Percentiles rank a stretch among this genome's conserved stretches.
Conservation (phyloP, 768 basidiomycete genomes). For the Gyrodon lividus region DNA sequence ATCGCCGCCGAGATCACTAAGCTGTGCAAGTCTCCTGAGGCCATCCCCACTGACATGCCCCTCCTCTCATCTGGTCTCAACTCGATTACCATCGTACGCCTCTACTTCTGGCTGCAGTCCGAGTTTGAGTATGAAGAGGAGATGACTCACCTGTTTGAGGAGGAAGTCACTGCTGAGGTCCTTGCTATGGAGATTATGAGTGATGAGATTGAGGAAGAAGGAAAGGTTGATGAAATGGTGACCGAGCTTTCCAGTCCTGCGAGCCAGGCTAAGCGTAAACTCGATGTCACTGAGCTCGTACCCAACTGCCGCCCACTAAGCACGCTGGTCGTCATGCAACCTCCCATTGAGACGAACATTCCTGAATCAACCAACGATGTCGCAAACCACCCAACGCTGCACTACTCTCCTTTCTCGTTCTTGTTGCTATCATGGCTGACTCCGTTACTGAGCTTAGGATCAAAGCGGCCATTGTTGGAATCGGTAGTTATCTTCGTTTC, state of each 20-base stretch:
- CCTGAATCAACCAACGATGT: slow-evolving; percentile 8
- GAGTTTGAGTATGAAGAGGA: slow-evolving; percentile 31
- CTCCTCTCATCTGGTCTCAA: slow-evolving; percentile 35
- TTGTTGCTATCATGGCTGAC: slow-evolving; percentile 21
- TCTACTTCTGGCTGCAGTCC: slow-evolving; percentile 36
- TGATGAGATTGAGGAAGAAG: slow-evolving; percentile 14
- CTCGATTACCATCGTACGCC: slow-evolving; percentile 29
- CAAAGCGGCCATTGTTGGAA: slow-evolving; percentile 15
- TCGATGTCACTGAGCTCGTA: not conserved
- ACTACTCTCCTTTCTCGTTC: slow-evolving; percentile 8
- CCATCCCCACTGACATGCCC: slow-evolving; percentile 30
- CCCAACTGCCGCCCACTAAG: slow-evolving; percentile 5
- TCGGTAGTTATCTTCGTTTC: slow-evolving; percentile 18
- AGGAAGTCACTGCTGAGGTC: slow-evolving; percentile 27
- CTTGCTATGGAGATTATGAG: slow-evolving; percentile 31
- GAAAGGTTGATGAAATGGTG: slow-evolving; percentile 5
- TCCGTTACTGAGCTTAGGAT: slow-evolving; percentile 6
- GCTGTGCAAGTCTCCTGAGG: slow-evolving; percentile 27
- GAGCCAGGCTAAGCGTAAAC: slow-evolving; percentile 12
- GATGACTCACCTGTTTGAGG: slow-evolving; percentile 30
- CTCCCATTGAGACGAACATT: slow-evolving; percentile 15
- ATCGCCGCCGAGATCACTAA: slow-evolving; percentile 33
- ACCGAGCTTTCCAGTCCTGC: slow-evolving; percentile 9
- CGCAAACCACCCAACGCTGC: slow-evolving; percentile 12
- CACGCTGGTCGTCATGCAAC: slow-evolving; percentile 24